Base-by-base conservation (phyloP, 2,329 filamentous ascomycete species). In the Leptographium wingfieldii region DNA sequence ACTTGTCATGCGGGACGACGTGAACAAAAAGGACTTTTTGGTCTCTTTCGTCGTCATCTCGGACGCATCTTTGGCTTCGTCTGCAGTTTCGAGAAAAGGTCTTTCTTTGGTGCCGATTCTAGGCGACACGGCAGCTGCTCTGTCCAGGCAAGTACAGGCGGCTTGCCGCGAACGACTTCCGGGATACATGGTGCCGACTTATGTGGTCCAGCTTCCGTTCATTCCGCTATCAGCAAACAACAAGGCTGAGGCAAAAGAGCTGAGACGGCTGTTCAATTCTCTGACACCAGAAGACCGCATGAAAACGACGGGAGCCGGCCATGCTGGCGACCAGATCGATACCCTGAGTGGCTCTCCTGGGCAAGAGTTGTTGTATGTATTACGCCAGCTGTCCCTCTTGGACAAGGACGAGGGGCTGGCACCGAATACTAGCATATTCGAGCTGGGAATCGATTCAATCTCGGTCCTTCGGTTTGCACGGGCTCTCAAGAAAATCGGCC, bases 221-320 rank as follows among this genome's bases (percentile, higher is more conserved):
- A 84, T 96, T 59, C 92, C 92, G 0, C 76, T 96, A 0, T 95
- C 90, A 1, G 76, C 88, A 7, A 96, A 96, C 70, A 96, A 96
- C 72, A 96, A 96, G 69, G 86, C 87, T 0, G 91, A 96, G 66
- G 77, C 79, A 7, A 92, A 87, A 67, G 76, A 78, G 43, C 73
- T 96, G 3, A 85, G 81, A 60, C 71, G 73, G 0, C 72, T 95
- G 1, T 96, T 92, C 67, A 72, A 80, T 11, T 73, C 74, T 0
- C 69, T 92, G 3, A 77, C 80, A 0, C 72, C 80, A 0, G 81
- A 83, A 40, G 75, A 85, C 10, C 73, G 95, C 25, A 83, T 89
- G 63, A 70, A 71, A 2, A 81, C 88, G 63, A 72, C 72, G 1
- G 71, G 88, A 4, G 77, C 77, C 1, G 67, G 71, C 35, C 63